phyloP scores from a whole-genome alignment of 1,284 basidiomycete genomes.

The Kalmanozyma brasiliensis region DNA sequence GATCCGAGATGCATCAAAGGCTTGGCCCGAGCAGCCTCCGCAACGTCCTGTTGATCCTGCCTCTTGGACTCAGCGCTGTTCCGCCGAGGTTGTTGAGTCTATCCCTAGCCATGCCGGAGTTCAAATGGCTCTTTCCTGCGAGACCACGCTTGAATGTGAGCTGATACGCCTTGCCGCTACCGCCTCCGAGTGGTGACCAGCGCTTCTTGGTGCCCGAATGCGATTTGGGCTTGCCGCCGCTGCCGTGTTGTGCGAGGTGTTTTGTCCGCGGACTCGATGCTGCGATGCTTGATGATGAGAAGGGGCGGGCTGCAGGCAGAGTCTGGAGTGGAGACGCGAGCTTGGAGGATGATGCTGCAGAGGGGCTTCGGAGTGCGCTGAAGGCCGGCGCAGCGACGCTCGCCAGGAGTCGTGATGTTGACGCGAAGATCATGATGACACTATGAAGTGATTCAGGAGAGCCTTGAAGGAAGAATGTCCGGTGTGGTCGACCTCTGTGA shows the following conservation, averaged over 20 bases:
- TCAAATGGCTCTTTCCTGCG: constrained; percentile 58
- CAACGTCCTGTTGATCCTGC: constrained; percentile 49
- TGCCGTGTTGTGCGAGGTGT: constrained; percentile 48
- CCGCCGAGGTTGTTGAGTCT: constrained; percentile 53
- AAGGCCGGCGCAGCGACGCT: constrained; percentile 24
- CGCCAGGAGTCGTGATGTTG: constrained; percentile 21
- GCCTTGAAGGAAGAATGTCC: constrained; percentile 1
- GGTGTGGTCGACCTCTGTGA: too few species aligned
- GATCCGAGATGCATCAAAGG: constrained; percentile 29
- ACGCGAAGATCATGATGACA: constrained; percentile 18
- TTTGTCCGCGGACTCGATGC: constrained; percentile 33
- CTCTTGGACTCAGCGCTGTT: constrained; percentile 43
- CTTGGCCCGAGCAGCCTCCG: constrained; percentile 57
- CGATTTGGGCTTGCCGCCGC: constrained; percentile 52
- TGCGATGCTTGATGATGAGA: constrained; percentile 16
- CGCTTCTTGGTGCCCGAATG: constrained; percentile 61
- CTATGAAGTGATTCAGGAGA: not conserved
- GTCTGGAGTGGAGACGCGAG: not conserved
- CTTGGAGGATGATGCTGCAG: not conserved
- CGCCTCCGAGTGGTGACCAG: constrained; percentile 50
- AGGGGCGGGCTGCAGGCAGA: constrained; percentile 4
- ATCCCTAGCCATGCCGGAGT: constrained; percentile 58
- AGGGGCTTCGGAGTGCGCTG: constrained; percentile 11
- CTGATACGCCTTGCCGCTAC: constrained; percentile 48
- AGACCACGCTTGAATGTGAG: constrained; percentile 50